Conservation (phyloP, 768 basidiomycete species). For the Rhizopogon roseolus region DNA sequence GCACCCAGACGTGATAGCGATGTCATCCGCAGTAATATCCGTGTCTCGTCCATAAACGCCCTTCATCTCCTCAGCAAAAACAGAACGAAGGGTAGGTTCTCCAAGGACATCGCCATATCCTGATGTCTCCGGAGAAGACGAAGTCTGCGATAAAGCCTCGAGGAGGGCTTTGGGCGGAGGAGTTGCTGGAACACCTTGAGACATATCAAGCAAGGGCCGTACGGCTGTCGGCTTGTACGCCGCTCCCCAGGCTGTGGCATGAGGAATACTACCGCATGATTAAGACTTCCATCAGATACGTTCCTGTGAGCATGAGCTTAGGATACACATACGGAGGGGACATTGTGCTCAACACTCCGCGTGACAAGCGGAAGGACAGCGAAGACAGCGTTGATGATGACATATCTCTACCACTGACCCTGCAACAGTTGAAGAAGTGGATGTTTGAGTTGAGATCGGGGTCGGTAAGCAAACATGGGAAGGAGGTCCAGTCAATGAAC, state of each 20-base stretch:
- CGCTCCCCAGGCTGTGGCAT: constrained; percentile 52
- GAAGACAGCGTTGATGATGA: neutral
- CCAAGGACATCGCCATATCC: constrained; percentile 62
- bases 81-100: constrained; percentile 44
- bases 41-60: constrained; percentile 44
- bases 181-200: constrained; percentile 69
- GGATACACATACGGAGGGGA: constrained; percentile 37
- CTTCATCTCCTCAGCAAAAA: constrained; percentile 59
- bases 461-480: no score
- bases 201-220: constrained; percentile 62
- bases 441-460: no score
- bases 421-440: no score
- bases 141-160: constrained; percentile 39
- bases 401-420: neutral
- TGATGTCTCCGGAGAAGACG: constrained; percentile 38
- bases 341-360: constrained; percentile 37
- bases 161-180: constrained; percentile 55
- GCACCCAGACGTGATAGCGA: constrained; percentile 69
- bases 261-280: constrained; percentile 41
- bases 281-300: neutral
- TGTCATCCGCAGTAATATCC: constrained; percentile 49
- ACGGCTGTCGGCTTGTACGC: constrained; percentile 35
- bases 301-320: no score
- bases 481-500: no score
- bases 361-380: constrained; percentile 32